These are phyloP conservation scores for Raphanus sativus DNA, from an alignment of 345 rosid species.

Conservation along the genomic window DNA sequence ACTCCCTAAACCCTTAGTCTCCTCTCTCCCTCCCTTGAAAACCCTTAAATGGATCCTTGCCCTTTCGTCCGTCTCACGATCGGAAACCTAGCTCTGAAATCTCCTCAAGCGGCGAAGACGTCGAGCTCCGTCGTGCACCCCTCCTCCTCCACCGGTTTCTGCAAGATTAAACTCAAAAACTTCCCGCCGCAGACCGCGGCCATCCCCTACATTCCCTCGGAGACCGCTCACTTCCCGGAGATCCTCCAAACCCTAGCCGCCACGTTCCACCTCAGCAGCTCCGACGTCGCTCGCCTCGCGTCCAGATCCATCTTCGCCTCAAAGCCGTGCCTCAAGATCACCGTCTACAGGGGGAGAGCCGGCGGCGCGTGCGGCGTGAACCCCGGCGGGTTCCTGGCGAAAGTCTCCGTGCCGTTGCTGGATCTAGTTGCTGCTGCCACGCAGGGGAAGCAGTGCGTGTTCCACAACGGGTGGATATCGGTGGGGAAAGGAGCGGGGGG, in stretches of 20 bases:
- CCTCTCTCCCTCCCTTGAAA: background rate
- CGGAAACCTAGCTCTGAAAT: conserved; percentile 62
- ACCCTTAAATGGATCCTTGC: conserved; percentile 79
- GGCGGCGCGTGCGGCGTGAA: conserved; percentile 70
- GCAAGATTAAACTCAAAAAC: conserved; percentile 69
- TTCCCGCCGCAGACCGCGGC: conserved; percentile 63
- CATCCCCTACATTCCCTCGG: conserved; percentile 63
- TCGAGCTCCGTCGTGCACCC: conserved; percentile 80
- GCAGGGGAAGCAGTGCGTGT: conserved; percentile 51
- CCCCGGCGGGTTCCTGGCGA: conserved; percentile 71
- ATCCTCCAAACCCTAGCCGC: conserved; percentile 52
- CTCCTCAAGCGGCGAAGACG: conserved; percentile 67
- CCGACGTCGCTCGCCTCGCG: conserved; percentile 57
- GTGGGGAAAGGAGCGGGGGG: no score
- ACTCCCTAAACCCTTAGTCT: background rate
- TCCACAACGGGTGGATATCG: conserved; percentile 73
- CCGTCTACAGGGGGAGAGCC: conserved; percentile 67
- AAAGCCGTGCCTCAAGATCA: conserved; percentile 53
- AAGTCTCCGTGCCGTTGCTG: conserved; percentile 63
- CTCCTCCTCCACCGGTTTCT: conserved; percentile 75
- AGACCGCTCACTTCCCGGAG: conserved; percentile 44
- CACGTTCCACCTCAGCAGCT: conserved; percentile 69
- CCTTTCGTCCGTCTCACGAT: conserved; percentile 83
- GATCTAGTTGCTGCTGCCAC: conserved; percentile 68
- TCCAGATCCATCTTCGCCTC: conserved; percentile 63